Evolutionary conservation across 805 yeast genomes (phyloP), one percentile per base, ranked within the genome.

Genomic region (Pichia paraexigua): DNA sequence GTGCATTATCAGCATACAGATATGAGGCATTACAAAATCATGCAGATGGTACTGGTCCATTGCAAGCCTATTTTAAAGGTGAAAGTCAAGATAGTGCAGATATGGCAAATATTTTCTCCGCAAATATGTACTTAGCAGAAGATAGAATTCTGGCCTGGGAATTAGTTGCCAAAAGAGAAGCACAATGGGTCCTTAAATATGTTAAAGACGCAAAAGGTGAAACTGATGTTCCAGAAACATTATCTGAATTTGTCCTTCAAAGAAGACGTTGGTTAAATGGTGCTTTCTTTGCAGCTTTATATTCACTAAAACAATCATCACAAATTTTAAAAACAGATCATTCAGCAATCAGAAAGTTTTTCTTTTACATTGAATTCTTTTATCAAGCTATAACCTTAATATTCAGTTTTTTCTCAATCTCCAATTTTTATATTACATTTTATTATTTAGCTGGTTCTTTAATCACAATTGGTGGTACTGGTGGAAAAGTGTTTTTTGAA

Each of bases 191-290:
- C 17, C 74, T 92, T 60, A 87, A 90, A 62, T 92, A 90, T 65
- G 97, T 92, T 50, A 86, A 87, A 60, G 89, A 82, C 60, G 97
- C 97, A 17, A 85, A 83, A 47, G 98, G 97, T 60, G 97, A 91
- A 67, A 92, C 98, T 1, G 98, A 92, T 78, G 96, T 90, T 47
- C 98, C 98, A 9, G 97, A 91, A 63, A 74, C 77, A n/a, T 76
- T 91, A 43, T 85, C 96, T n/a, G 98, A 94, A 64, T 89, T 94
- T 63, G 87, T 92, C 49, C 80, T 94, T 51, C 99, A 92, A 72
- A 84, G 99, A 72, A 85, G 99, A 73, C 83, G 99, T 74, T 92
- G 99, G 99, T 77, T 92, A 55, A 92, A 92, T 68, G 99, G 99
- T 66, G 95, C 99, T 2, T 79, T 94, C 64, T 94, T 94, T 71